A percentile compares a stretch with the other conserved stretches of the same genome.
Evolutionary conservation across 1,139 yeast species (phyloP).

Genomic region (Geotrichum phurueaensis): DNA sequence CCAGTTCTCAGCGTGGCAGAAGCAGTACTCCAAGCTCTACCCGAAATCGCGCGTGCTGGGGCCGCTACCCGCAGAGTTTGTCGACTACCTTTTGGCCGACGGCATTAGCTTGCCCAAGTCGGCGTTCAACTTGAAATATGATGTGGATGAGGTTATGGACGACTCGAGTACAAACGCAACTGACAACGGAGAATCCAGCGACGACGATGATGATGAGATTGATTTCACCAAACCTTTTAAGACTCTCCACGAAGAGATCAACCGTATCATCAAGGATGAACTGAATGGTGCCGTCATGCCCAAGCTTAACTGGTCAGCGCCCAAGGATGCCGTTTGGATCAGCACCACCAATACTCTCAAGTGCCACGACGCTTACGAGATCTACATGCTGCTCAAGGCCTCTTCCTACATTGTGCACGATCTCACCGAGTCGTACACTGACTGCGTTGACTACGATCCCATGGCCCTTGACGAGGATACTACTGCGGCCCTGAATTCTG

Average conservation of each 20-base stretch:
- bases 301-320: conserved; percentile 94
- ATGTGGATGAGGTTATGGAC: conserved; percentile 23
- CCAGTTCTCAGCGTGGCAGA: conserved; percentile 69
- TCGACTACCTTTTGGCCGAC: conserved; percentile 67
- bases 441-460: conserved; percentile 23
- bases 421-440: conserved; percentile 61
- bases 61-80: conserved; percentile 62
- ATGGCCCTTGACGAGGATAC: conserved; percentile 20
- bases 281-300: conserved; percentile 66
- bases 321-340: conserved; percentile 92
- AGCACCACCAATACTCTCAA: conserved; percentile 67
- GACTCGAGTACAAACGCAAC: conserved; percentile 35
- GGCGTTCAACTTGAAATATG: conserved; percentile 19
- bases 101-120: conserved; percentile 60
- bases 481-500: conserved; percentile 22
- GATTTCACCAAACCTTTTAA: conserved; percentile 57
- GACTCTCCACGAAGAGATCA: conserved; percentile 53
- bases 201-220: conserved; percentile 35
- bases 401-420: conserved; percentile 87
- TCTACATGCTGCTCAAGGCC: conserved; percentile 73
- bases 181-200: conserved; percentile 62
- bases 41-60: conserved; percentile 51
- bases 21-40: conserved; percentile 45
- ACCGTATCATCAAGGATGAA: conserved; percentile 36
- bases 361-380: conserved; percentile 64